Percentiles rank a stretch among this genome's conserved stretches.
These are phyloP conservation scores for Monilinia laxa DNA, from an alignment of 2,329 filamentous ascomycete species.

Conservation along the genomic window DNA sequence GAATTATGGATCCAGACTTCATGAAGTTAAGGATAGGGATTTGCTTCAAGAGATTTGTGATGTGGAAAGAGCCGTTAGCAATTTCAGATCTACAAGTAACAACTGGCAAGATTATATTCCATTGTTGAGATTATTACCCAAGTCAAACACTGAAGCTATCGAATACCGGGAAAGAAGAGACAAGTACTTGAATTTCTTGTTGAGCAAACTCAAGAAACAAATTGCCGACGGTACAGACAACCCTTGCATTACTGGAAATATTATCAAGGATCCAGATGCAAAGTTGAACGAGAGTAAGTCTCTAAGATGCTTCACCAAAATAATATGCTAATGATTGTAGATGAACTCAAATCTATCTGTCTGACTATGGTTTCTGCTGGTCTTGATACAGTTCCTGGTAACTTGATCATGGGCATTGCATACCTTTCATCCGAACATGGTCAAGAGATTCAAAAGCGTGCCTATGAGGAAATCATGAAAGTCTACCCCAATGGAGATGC, in stretches of 20 bases:
- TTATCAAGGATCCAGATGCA: conserved; percentile 59
- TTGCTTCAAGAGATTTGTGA: conserved; percentile 71
- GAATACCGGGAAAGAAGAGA: conserved; percentile 69
- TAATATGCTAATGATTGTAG: conserved; percentile 49
- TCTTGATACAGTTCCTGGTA: conserved; percentile 77
- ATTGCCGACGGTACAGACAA: conserved; percentile 64
- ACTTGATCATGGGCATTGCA: conserved; percentile 76
- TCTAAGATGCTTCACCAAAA: conserved; percentile 31
- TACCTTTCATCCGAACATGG: conserved; percentile 68
- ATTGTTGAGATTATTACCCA: conserved; percentile 63
- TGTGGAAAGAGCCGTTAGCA: conserved; percentile 73
- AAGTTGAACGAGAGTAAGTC: conserved; percentile 63
- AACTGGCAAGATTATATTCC: conserved; percentile 88
- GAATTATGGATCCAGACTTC: conserved; percentile 75
- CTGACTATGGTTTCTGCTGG: conserved; percentile 80
- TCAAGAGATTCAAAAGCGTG: conserved; percentile 67
- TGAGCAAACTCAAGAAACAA: conserved; percentile 58
- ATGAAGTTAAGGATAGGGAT: conserved; percentile 63
- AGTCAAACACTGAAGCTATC: conserved; percentile 59
- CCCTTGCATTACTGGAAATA: conserved; percentile 68
- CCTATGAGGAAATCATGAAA: conserved; percentile 67
- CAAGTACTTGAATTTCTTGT: conserved; percentile 59
- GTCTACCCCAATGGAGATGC: conserved; percentile 72
- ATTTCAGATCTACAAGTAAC: conserved; percentile 75
- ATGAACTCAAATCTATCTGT: conserved; percentile 77